Base-by-base conservation (phyloP, 1,284 basidiomycete genomes). In the Vanrija sp. region DNA sequence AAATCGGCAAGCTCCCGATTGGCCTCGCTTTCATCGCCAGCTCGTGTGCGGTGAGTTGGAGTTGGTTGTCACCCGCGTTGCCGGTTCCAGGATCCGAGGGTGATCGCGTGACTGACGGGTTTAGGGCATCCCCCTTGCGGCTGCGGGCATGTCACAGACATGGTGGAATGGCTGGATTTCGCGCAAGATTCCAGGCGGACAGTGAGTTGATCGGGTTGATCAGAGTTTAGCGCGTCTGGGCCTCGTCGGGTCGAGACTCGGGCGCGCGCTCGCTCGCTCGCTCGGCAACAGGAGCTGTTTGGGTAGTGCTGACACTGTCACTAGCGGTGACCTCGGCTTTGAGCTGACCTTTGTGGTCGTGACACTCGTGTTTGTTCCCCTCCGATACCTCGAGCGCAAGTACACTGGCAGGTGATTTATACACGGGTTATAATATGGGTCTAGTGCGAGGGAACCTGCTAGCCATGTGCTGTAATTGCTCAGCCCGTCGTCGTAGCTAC, bases 151-250 rank as follows among this genome's bases (percentile, higher is more conserved):
- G 71, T 62, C 71, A 6, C 71, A 74, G 59, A 62, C 59, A 10
- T 77, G 75, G 75, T 77, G 75, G 75, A 68, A 65, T 15, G 74
- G 75, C 21, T 77, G 75, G 75, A 71, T 74, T 45, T 72, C 75
- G 0, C 59, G 60, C 46, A 56, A 55, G 45, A 72, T 77, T 39
- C 60, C 69, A 6, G 69, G 68, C 14, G 75, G 72, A 52, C 57
- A 63, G 64, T 74, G 62, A 69, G 73, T 69, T 12, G 43, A 23
- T 23, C 21, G 21, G 21, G 21, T 23, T 23, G 5, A 34, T 14
- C 34, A 34, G 34, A 34, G 34, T 34, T 34, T 34, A 34, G 34
- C 34, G 34, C 12, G 21, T 23, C 21, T 23, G 21, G 21, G 21
- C 21, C n/a, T n/a, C n/a, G n/a, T n/a, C 21, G 21, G 21, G 21